Evolutionary conservation across 805 yeast genomes (phyloP), one percentile per base, ranked within the genome.

Genomic region (Teunomyces stri): DNA sequence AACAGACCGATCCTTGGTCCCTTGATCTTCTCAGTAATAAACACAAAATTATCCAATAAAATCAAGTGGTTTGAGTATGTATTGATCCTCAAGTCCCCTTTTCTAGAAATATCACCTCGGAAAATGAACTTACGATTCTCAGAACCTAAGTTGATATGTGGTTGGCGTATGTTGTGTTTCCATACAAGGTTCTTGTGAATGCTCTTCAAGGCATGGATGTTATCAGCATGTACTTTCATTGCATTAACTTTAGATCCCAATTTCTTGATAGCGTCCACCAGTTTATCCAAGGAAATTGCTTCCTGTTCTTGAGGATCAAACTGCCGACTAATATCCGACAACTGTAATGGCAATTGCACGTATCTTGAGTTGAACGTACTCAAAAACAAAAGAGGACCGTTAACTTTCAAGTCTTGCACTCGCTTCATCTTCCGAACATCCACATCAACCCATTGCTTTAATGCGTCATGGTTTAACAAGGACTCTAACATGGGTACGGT

Each of bases 1-100:
- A 25, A 30, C 46, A 25, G 31, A 42, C 45, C 64, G 10, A 54
- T 55, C 9, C 61, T 51, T 6, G 69, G 76, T 39, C 74, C 77
- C 6, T 70, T 69, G 2, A 77, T 62, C 41, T 73, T 74, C 35
- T 88, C 84, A 0, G 88, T 83, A 1, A 89, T 75, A 28, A 89
- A 58, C 38, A 89, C 64, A 55, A 75, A 87, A 57, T 89, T 87
- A 59, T 89, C 96, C 44, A 89, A 65, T 25, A 89, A 65, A 15
- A 87, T 79, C 20, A 86, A 56, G 52, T 79, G 76, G 41, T 65
- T 66, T 0, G 75, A 69, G 6, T 71, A 66, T 34, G 86, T 74
- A 34, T 83, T 84, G 27, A 82, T 68, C 70, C 82, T 79, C 56
- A 82, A 68, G 42, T 85, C 94, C 11, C 88, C 81, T 49, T 84